Percentiles rank a stretch among this genome's conserved stretches.
These are phyloP conservation scores for Penicillium samsonianum DNA, from an alignment of 495 filamentous ascomycete genomes.

Conservation along the genomic window DNA sequence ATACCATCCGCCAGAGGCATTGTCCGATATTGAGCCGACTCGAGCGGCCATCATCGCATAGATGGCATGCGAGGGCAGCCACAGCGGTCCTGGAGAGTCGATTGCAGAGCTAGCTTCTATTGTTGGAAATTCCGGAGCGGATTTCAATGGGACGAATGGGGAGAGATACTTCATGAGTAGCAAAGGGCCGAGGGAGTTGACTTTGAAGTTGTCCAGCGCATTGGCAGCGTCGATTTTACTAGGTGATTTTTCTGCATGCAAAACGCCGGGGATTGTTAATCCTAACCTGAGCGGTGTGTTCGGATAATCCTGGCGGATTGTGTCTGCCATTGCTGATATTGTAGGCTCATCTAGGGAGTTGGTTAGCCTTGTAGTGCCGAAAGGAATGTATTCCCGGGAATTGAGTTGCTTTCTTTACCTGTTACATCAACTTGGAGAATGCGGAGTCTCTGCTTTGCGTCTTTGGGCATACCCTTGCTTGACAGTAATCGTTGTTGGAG, in stretches of 20 bases:
- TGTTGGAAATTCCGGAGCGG: conserved; percentile 26
- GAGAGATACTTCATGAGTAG: conserved; percentile 75
- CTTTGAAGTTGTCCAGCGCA: conserved; percentile 61
- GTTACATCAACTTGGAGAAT: conserved; percentile 63
- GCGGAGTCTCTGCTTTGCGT: conserved; percentile 50
- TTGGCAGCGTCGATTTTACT: conserved; percentile 56
- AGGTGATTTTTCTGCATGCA: conserved; percentile 74
- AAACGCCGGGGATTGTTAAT: conserved; percentile 69
- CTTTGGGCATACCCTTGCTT: conserved; percentile 26
- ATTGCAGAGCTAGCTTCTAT: neutral
- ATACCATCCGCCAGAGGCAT: conserved; percentile 71
- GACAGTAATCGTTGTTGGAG: conserved; percentile 58
- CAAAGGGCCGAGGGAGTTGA: conserved; percentile 73
- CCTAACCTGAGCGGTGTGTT: conserved; percentile 64
- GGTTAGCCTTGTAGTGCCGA: conserved; percentile 8
- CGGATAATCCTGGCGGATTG: conserved; percentile 49
- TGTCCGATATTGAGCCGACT: conserved; percentile 73
- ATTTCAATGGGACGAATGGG: conserved; percentile 61
- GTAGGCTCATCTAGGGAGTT: conserved; percentile 39
- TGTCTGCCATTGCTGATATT: conserved; percentile 40
- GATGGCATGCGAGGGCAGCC: conserved; percentile 51
- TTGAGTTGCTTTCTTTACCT: conserved; percentile 37
- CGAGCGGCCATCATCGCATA: conserved; percentile 74
- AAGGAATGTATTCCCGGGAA: neutral
- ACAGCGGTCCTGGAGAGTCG: conserved; percentile 7